phyloP scores from a whole-genome alignment of 768 basidiomycete genomes.

The Mycena amicta region DNA sequence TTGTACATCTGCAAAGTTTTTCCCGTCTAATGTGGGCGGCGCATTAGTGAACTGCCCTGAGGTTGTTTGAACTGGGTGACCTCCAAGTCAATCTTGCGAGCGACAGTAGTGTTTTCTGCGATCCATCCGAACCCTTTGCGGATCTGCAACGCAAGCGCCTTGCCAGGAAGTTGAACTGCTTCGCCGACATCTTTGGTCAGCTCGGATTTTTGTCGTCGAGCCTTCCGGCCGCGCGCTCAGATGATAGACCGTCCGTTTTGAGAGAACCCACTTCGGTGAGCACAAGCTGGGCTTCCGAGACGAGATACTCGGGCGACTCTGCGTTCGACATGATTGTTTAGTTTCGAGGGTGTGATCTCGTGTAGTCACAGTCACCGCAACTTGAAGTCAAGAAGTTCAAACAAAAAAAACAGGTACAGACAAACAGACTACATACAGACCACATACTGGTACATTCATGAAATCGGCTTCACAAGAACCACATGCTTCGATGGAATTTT shows the following conservation, averaged over 20 bases:
- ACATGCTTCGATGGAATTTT: neutral
- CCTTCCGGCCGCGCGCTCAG: conserved; percentile 45
- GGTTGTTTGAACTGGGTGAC: conserved; percentile 42
- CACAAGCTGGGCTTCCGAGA: conserved; percentile 71
- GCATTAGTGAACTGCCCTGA: no score
- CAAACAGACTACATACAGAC: neutral
- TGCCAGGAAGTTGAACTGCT: conserved; percentile 77
- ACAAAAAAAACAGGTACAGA: neutral
- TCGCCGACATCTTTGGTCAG: conserved; percentile 71
- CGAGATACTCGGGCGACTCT: conserved; percentile 59
- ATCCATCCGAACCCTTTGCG: conserved; percentile 76
- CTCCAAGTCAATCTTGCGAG: conserved; percentile 75
- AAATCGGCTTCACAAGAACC: conserved; percentile 1
- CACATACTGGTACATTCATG: neutral
- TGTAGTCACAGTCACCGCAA: no score
- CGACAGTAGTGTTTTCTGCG: conserved; percentile 81
- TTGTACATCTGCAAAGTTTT: conserved; percentile 74
- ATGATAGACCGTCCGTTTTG: conserved; percentile 6
- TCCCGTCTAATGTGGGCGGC: conserved; percentile 69
- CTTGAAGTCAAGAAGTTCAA: no score
- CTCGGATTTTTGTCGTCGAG: conserved; percentile 73
- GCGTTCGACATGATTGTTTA: conserved; percentile 25
- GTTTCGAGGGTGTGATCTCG: conserved; percentile 17
- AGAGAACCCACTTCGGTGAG: conserved; percentile 54
- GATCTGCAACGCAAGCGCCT: conserved; percentile 72